Conservation (phyloP, 768 basidiomycete genomes). For the Cytidiella melzeri region DNA sequence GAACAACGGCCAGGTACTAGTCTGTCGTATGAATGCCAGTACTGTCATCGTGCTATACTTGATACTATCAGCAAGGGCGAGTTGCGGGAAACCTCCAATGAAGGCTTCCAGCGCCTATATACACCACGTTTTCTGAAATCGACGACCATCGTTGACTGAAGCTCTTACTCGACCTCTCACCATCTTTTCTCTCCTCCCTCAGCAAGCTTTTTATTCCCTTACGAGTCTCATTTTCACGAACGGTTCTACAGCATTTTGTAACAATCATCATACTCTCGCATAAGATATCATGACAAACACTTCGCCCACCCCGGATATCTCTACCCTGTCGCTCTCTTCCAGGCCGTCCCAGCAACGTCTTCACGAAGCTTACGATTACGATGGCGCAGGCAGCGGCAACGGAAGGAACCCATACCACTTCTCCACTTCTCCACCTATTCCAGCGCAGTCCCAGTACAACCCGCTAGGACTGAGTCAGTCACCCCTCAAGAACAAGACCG, state of each 20-base stretch:
- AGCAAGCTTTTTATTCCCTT: constrained; percentile 9
- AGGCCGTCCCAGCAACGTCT: constrained; percentile 66
- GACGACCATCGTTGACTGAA: constrained; percentile 24
- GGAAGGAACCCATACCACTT: constrained; percentile 65
- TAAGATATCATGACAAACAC: constrained; percentile 63
- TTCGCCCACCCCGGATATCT: constrained; percentile 67
- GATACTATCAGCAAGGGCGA: no score
- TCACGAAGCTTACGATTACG: constrained; percentile 84
- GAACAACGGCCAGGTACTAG: no score
- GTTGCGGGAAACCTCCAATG: no score
- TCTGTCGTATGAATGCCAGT: no score
- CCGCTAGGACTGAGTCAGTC: constrained; percentile 54
- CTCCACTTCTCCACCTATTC: constrained; percentile 56
- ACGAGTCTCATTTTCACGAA: constrained; percentile 15
- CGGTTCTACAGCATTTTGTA: constrained; percentile 10
- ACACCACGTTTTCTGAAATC: constrained; percentile 20
- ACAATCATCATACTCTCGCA: constrained; percentile 14
- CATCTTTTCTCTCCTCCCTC: constrained; percentile 6
- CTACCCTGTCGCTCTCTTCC: constrained; percentile 65
- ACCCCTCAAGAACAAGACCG: constrained; percentile 69
- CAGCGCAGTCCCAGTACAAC: constrained; percentile 42
- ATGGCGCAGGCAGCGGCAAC: constrained; percentile 45
- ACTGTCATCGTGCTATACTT: no score
- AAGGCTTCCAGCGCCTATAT: not conserved
- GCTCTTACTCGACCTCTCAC: constrained; percentile 12